Conservation (phyloP, 169 alveolate species). For the Miamiensis avidus region DNA sequence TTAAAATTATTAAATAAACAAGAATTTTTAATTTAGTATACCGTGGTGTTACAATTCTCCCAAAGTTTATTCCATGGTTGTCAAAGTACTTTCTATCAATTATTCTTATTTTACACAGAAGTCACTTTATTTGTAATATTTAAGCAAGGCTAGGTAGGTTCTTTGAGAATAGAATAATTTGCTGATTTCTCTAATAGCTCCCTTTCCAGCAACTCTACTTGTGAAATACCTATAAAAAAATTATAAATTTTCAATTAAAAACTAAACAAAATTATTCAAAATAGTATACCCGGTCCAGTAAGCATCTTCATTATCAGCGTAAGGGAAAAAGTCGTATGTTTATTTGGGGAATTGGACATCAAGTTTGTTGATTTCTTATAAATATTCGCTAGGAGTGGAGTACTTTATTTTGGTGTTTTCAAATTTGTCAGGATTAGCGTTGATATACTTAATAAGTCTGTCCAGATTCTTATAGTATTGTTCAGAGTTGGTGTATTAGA, state of each 20-base stretch:
- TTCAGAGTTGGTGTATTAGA: slow-evolving; percentile 56
- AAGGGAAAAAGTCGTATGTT: slow-evolving; percentile 79
- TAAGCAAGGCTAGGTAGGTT: slow-evolving; percentile 2
- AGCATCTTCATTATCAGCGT: slow-evolving; percentile 51
- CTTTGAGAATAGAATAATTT: slow-evolving; percentile 14
- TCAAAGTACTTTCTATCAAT: background rate
- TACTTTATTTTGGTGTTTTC: slow-evolving; percentile 45
- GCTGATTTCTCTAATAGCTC: slow-evolving; percentile 17
- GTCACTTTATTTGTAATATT: background rate
- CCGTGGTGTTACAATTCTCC: slow-evolving; percentile 30
- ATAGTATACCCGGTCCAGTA: slow-evolving; percentile 86
- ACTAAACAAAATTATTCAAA: no score
- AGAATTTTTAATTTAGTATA: no score
- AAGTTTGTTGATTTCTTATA: slow-evolving; percentile 38
- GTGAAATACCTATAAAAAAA: no score
- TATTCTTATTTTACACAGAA: background rate
- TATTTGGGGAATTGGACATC: slow-evolving; percentile 49
- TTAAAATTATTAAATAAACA: no score
- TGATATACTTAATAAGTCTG: slow-evolving; percentile 48
- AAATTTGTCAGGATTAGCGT: slow-evolving; percentile 21
- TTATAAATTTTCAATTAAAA: no score
- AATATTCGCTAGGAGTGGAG: slow-evolving; percentile 55
- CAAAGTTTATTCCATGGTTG: slow-evolving; percentile 44
- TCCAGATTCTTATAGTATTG: slow-evolving; percentile 48
- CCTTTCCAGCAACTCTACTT: slow-evolving; percentile 48